Base-by-base conservation (phyloP, 1,284 basidiomycete species). In the Wallemia ichthyophaga region DNA sequence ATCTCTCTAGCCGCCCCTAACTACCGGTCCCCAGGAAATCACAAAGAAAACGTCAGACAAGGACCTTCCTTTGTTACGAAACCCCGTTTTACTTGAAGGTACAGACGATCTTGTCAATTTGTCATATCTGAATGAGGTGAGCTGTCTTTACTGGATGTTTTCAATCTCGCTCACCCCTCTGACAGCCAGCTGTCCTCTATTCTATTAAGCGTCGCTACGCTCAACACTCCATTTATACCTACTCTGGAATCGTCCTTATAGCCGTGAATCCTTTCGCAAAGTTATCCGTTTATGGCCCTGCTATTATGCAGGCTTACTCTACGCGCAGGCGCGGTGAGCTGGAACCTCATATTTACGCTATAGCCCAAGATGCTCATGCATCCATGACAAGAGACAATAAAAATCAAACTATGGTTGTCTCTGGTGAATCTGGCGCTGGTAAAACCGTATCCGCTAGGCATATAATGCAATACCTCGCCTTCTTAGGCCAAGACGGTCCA, bases 401-500 rank as follows among this genome's bases (percentile, higher is more conserved):
- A 67, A 92, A 95, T 63, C 94, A 99, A 72, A 99, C 94, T 2
- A 96, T 99, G 67, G 95, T 99, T 64, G 94, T 99, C 62, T 92
- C 87, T 58, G 94, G 94, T 66, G 94, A 99, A 73, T 92, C 86
- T 76, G 94, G 94, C 72, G 94, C 94, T 58, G 94, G 94, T 60
- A 99, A 99, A 75, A 99, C 94, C 0, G 94, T 98, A 71, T 95
- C 91, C 54, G 86, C 83, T 65, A 68, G 79, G 65, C 37, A 91
- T 73, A 98, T 98, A 69, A 91, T 99, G 81, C 81, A 94, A 61
- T 99, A 98, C 72, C 83, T 99, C 67, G 94, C 94, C n/a, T 48
- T 48, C 37, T 48, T 48, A 21, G 37, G 37, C 11, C 37, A 48
- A 48, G 15, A 96, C 92, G 0, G 88, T 98, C 58, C 91, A 96